Evolutionary conservation across 164 flowering plant species (phyloP).

Genomic region (Macadamia integrifolia): DNA sequence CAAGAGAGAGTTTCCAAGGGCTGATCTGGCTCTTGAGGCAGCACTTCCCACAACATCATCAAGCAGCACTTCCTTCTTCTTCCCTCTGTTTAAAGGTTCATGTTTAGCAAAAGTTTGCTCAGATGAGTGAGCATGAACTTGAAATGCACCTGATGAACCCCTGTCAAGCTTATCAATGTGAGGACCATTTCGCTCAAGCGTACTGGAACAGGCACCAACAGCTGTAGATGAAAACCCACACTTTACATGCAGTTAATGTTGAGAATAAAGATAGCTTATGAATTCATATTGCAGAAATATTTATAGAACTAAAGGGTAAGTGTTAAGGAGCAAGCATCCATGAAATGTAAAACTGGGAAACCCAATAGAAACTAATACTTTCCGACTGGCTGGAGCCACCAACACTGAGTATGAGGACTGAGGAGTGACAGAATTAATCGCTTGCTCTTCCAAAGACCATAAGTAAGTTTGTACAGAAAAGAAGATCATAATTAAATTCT

Average conservation of each 20-base stretch:
- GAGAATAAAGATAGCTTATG: neutral
- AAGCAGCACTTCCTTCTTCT: constrained; percentile 65
- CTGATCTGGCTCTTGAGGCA: constrained; percentile 34
- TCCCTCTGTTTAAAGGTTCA: constrained; percentile 52
- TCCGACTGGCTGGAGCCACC: neutral
- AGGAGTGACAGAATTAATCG: neutral
- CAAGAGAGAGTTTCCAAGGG: constrained; percentile 29
- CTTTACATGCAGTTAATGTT: neutral
- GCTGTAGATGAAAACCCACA: constrained; percentile 9
- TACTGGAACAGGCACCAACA: constrained; percentile 24
- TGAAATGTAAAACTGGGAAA: too few species aligned
- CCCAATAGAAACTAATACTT: neutral
- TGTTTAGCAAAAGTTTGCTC: constrained; percentile 44
- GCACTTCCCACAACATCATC: constrained; percentile 57
- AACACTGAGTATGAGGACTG: neutral
- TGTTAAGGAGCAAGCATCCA: neutral
- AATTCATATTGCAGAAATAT: neutral
- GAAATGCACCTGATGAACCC: constrained; percentile 24
- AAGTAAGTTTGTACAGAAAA: neutral
- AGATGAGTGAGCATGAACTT: constrained; percentile 21
- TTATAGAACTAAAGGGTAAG: neutral
- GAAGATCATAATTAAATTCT: neutral
- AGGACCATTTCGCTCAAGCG: constrained; percentile 17
- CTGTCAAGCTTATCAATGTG: constrained; percentile 26
- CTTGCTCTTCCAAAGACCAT: neutral